Evolutionary conservation across 306 rosid genomes (phyloP), one percentile per base, ranked within the genome.

Genomic region (Luffa acutangula): DNA sequence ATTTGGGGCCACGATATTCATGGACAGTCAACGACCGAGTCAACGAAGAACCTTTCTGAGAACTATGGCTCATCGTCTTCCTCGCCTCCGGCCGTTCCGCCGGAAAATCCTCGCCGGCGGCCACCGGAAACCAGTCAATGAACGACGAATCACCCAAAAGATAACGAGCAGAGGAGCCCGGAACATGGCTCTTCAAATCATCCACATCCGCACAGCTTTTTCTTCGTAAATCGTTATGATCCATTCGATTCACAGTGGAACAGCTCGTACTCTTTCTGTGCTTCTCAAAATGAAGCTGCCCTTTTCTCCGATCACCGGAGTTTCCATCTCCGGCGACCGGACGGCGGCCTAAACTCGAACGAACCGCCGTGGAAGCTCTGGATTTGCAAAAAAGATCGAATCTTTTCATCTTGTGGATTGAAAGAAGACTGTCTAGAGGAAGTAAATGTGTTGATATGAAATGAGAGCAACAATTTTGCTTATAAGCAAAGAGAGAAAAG

Each of bases 371-470:
- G 67, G 93, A 89, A 80, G 89, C 81, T 64, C 89, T 74, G 36
- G 93, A 87, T 73, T 91, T 81, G 85, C 96, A 91, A 60, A 86
- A 87, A 71, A 87, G 15, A 31, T 91, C 89, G 75, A 89, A 79
- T 76, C 82, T 64, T 80, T 86, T 91, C 96, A 91, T 91, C 46
- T 43, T 64, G 58, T 25, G 52, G 41, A 41, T 53, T 63, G 42
- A 12, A 63, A 25, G 51, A 6, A 31, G 2, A 37, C 33, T 18
- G 4, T 39, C 45, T 66, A 60, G 67, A 58, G 74, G 7, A 59
- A 33, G 4, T 25, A 33, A 64, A 36, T 5, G 71, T 34, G 5
- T 9, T 37, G 49, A 39, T 52, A 52, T 66, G 73, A 20, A 69
- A 48, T 25, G 58, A 72, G 77, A 45, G 42, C 1, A 25, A 12